Conservation (phyloP, 75 land plant genomes). For the Ceratopteris richardii region DNA sequence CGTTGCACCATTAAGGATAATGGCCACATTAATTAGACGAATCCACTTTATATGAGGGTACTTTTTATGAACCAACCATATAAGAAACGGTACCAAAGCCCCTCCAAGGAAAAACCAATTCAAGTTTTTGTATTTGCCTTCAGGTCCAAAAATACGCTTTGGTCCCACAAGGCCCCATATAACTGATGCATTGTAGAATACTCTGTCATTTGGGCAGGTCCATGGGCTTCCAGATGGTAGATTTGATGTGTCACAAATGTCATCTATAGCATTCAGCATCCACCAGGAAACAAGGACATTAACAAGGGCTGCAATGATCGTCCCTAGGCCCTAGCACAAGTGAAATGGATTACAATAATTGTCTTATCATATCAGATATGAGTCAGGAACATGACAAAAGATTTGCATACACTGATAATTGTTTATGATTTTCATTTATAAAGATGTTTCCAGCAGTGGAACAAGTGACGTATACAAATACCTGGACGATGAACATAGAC, state of each 20-base stretch:
- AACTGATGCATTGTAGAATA: conserved; percentile 76
- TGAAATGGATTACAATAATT: no score
- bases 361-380: no score
- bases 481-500: conserved; percentile 33
- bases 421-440: background rate
- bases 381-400: no score
- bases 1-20: conserved; percentile 49
- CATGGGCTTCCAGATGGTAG: conserved; percentile 68
- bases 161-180: conserved; percentile 94
- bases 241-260: conserved; percentile 49
- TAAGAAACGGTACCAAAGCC: conserved; percentile 43
- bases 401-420: no score
- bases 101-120: conserved; percentile 81
- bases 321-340: conserved; percentile 43
- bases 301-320: conserved; percentile 54
- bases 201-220: conserved; percentile 73
- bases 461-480: conserved; percentile 1
- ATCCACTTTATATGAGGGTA: conserved; percentile 66
- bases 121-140: conserved; percentile 38
- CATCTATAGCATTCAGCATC: conserved; percentile 45
- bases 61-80: conserved; percentile 56
- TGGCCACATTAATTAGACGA: conserved; percentile 57
- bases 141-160: conserved; percentile 50
- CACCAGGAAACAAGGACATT: conserved; percentile 67
- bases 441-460: background rate